Conservation (phyloP, 495 filamentous ascomycete genomes). For the Gamarada debralockiae region DNA sequence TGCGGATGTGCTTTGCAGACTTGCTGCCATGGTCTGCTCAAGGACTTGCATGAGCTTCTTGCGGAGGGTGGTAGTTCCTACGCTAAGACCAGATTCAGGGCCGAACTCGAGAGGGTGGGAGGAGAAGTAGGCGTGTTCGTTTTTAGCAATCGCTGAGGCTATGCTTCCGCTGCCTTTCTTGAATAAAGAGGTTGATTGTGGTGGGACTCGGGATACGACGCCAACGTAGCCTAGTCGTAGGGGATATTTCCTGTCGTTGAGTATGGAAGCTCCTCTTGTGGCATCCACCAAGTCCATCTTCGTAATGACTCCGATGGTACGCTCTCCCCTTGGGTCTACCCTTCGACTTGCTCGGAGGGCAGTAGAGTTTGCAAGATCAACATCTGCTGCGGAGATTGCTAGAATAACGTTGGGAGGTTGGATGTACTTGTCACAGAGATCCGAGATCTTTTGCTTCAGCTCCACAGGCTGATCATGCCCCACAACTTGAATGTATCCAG, state of each 20-base stretch:
- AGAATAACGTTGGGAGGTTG: slow-evolving; percentile 93
- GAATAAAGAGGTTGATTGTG: slow-evolving; percentile 69
- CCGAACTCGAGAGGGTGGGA: slow-evolving; percentile 80
- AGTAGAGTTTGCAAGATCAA: slow-evolving; percentile 95
- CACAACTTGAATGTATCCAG: slow-evolving; percentile 94
- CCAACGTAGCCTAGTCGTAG: slow-evolving; percentile 95
- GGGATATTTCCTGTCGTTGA: slow-evolving; percentile 89
- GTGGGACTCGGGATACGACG: slow-evolving; percentile 79
- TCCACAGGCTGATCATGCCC: slow-evolving; percentile 86
- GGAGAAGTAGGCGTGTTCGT: slow-evolving; percentile 86
- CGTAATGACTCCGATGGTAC: slow-evolving; percentile 96
- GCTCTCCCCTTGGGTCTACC: slow-evolving; percentile 90
- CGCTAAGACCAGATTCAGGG: slow-evolving; percentile 59
- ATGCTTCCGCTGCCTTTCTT: slow-evolving; percentile 81
- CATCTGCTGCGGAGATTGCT: slow-evolving; percentile 95
- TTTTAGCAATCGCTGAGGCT: slow-evolving; percentile 74
- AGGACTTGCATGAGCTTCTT: slow-evolving; percentile 97
- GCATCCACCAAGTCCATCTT: slow-evolving; percentile 99
- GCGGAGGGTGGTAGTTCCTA: slow-evolving; percentile 80
- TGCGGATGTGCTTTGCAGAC: slow-evolving; percentile 80
- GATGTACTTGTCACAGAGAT: slow-evolving; percentile 98
- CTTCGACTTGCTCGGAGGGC: slow-evolving; percentile 85
- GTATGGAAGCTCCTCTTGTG: slow-evolving; percentile 67
- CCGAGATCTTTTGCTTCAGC: slow-evolving; percentile 91
- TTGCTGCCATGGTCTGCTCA: slow-evolving; percentile 94